Evolutionary conservation across 202 grass and related monocot genomes (phyloP), one percentile per base, ranked within the genome.

Genomic region (Dendrocalamus latiflorus): DNA sequence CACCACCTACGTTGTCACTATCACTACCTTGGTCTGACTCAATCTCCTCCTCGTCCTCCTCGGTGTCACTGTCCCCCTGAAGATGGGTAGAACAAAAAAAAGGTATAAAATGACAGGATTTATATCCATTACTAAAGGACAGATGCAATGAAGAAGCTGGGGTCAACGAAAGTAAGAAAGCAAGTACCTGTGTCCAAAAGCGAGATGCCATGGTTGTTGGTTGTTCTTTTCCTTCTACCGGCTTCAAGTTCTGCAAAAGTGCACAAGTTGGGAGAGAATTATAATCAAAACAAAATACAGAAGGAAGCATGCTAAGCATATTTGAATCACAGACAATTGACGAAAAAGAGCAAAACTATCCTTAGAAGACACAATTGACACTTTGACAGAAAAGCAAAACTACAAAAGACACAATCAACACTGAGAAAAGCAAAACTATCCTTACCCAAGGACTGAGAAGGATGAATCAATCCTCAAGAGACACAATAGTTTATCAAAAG

Each of bases 51-150:
- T 78, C 91, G 28, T 94, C 88, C 68, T 98, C 95, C 72, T 97
- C 91, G 0, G 92, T 88, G 17, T 98, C 95, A 3, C 90, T 95
- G 70, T 89, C 88, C 22, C 88, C 95, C 88, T 95, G 85, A 77
- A 86, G 54, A 38, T 72, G 25, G 7, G 45, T 39, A 66, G 22
- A 73, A 63, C 34, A 21, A 78, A 38, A 9, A 48, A 62, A 6
- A 70, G 17, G 65, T 73, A 34, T 68, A 77, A 0, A 13, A 51
- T 6, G 38, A 10, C 26, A 81, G 0, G 47, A 34, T 24, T 2
- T 48, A 14, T 39, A 48, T 16, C 37, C 45, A 55, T 38, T 37
- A 55, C 25, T 48, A n/a, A 3, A 43, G 39, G 9, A 77, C 0
- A 6, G 33, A 77, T n/a, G 16, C 30, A 24, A 43, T 1, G 2